Evolutionary conservation across 345 rosid species (phyloP).

Genomic region (Conringia planisiliqua): DNA sequence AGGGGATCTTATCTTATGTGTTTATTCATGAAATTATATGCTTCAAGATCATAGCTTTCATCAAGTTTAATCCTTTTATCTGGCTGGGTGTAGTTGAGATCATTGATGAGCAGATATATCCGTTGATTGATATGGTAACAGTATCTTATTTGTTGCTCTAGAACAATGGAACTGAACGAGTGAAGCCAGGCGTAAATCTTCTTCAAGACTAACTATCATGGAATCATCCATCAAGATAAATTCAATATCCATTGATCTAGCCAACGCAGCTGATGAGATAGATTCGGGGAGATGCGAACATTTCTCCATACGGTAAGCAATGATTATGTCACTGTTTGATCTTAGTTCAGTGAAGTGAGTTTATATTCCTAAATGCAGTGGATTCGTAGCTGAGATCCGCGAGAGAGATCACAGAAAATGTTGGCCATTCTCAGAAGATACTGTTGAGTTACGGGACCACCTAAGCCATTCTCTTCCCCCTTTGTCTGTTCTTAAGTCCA

Average conservation of each 20-base stretch:
- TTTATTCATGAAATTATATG: not conserved
- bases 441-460: slow-evolving; percentile 30
- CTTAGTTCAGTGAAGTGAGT: not conserved
- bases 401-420: slow-evolving; percentile 48
- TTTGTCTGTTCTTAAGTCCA: slow-evolving; percentile 45
- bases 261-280: slow-evolving; percentile 9
- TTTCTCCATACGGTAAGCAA: slow-evolving; percentile 69
- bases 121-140: not conserved
- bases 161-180: not conserved
- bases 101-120: no score
- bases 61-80: no score
- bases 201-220: not conserved
- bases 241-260: slow-evolving; percentile 57
- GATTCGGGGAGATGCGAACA: slow-evolving; percentile 43
- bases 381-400: slow-evolving; percentile 61
- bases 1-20: not conserved
- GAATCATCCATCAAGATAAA: slow-evolving; percentile 48
- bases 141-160: not conserved
- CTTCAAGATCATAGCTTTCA: no score
- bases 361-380: slow-evolving; percentile 37
- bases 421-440: slow-evolving; percentile 54
- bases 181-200: not conserved
- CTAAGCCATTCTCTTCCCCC: slow-evolving; percentile 42
- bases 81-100: no score
- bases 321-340: not conserved